Base-by-base conservation (phyloP, 768 basidiomycete genomes). In the Tulasnella calospora region DNA sequence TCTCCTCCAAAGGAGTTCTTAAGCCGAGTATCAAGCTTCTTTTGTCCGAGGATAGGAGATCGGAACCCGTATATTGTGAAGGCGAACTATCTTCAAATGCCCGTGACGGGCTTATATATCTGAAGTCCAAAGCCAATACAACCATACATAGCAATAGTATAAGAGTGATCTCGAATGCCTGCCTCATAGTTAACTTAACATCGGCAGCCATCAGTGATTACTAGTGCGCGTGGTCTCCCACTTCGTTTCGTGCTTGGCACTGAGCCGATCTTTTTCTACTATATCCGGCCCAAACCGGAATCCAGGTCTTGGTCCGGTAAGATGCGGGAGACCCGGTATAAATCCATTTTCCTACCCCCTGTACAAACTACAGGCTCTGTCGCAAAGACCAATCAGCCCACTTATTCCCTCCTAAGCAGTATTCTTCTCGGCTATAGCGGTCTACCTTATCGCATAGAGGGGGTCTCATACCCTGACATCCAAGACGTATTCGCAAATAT, bases 391-490 rank as follows among this genome's bases (percentile, higher is more conserved):
- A 15, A 44, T 15, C 44, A 44, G 15, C 1, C 4, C 44, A 44
- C 44, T 15, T 15, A 15, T 44, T 71, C n/a, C 23, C 27, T n/a
- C 27, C 6, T 23, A 76, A 78, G 8, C 69, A n/a, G n/a, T n/a
- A n/a, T 79, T 12, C 80, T 74, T 13, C 76, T 78, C 51, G 75
- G 77, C 51, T 76, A 72, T 67, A 57, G 73, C 30, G 12, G 71
- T 7, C 15, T 80, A 33, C 69, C 74, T 27, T 81, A 77, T 51
- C 40, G 47, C 8, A 80, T 80, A 3, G 73, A 79, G 17, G 81
- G 77, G 79, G 35, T 82, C n/a, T 73, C 78, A 23, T 81, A 80
- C 71, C 76, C 81, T 3, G 78, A 81, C 35, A 78, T 82, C 36
- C 77, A 81, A 71, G 80, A 79, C n/a, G 80, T 70, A 33, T 71